Evolutionary conservation across 169 alveolate genomes (phyloP).

Genomic region (Plasmodium chabaudi): DNA sequence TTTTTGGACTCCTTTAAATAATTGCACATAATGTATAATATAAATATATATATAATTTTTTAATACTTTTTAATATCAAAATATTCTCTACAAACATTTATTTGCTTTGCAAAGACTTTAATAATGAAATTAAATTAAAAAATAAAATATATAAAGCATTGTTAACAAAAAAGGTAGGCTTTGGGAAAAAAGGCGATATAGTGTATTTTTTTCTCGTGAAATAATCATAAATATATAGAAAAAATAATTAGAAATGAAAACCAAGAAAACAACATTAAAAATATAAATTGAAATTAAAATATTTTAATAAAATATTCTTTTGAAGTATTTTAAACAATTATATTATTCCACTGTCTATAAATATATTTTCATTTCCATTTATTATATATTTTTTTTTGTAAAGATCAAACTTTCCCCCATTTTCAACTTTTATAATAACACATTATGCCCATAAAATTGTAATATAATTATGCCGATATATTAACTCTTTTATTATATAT

Average conservation of each 20-base stretch:
- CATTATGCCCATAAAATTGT: too few relatives aligned
- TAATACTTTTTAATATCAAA: background rate
- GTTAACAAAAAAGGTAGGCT: background rate
- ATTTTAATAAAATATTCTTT: background rate
- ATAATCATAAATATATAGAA: background rate
- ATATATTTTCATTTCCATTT: background rate
- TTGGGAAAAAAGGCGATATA: background rate
- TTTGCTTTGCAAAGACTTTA: background rate
- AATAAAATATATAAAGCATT: background rate
- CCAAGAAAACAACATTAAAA: background rate
- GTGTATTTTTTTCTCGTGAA: background rate
- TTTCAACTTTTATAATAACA: too few relatives aligned
- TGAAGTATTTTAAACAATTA: background rate
- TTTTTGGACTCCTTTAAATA: conserved; percentile 1
- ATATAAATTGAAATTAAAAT: too few relatives aligned
- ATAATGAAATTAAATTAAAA: background rate
- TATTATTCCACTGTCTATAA: background rate
- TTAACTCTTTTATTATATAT: too few relatives aligned
- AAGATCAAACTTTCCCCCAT: background rate
- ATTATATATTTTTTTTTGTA: background rate
- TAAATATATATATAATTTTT: background rate
- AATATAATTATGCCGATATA: too few relatives aligned
- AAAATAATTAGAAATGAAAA: background rate
- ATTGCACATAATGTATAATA: background rate
- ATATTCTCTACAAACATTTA: background rate